phyloP scores from a whole-genome alignment of 2,329 filamentous ascomycete genomes.

The Didymella keratinophila region DNA sequence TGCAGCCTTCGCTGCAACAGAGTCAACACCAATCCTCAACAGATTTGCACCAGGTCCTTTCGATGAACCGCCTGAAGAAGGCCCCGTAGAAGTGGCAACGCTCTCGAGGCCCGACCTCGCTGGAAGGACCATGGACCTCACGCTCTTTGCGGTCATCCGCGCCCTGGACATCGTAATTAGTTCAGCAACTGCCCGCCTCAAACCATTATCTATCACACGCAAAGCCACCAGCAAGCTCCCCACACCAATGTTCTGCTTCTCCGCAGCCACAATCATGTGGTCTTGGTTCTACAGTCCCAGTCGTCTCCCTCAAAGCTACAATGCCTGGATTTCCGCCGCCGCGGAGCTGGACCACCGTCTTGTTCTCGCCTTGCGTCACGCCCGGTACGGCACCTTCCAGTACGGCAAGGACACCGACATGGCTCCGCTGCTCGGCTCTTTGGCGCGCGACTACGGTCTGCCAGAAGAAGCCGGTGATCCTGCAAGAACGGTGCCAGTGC shows the following conservation, averaged over 20 bases:
- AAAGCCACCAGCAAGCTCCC: constrained; percentile 62
- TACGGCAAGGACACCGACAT: constrained; percentile 80
- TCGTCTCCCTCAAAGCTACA: constrained; percentile 75
- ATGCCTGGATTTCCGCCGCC: constrained; percentile 80
- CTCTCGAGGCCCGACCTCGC: constrained; percentile 54
- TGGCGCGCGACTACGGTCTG: constrained; percentile 75
- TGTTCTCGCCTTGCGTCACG: constrained; percentile 75
- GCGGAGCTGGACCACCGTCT: constrained; percentile 78
- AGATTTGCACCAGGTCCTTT: constrained; percentile 32
- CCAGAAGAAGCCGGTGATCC: constrained; percentile 79
- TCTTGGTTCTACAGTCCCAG: constrained; percentile 82
- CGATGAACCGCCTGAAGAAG: constrained; percentile 35
- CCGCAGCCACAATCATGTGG: constrained; percentile 84
- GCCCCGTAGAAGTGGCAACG: constrained; percentile 19
- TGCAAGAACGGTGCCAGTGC: constrained; percentile 71
- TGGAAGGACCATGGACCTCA: constrained; percentile 81
- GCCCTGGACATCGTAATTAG: constrained; percentile 73
- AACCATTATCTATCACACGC: constrained; percentile 4
- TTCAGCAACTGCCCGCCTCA: constrained; percentile 2
- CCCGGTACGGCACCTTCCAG: constrained; percentile 66
- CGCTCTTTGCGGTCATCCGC: constrained; percentile 76
- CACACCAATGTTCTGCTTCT: constrained; percentile 73
- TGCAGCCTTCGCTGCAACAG: not conserved
- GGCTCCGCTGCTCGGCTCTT: constrained; percentile 70
- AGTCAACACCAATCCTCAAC: constrained; percentile 15